These are phyloP conservation scores for Clarireedia hainanense DNA, from an alignment of 2,329 filamentous ascomycete genomes.

Conservation along the genomic window DNA sequence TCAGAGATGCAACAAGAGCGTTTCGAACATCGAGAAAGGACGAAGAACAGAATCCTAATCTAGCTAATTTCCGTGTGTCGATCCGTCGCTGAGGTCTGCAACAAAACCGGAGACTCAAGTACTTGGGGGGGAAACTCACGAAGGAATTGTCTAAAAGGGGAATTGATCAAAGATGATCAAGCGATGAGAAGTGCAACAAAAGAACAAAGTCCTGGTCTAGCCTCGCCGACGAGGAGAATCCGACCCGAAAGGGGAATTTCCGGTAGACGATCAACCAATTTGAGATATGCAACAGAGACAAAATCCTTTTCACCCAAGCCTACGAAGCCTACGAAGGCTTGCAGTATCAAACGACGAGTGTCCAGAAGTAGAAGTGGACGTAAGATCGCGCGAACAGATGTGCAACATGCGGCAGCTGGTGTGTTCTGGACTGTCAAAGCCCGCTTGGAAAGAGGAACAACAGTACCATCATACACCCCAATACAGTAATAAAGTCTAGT, in stretches of 20 bases:
- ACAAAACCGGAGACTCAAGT: background rate
- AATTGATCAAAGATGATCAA: slow-evolving; percentile 1
- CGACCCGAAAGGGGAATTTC: slow-evolving; percentile 2
- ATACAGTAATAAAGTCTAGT: background rate
- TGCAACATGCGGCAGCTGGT: slow-evolving; percentile 1
- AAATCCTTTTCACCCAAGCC: background rate
- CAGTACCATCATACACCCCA: background rate
- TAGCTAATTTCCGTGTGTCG: background rate
- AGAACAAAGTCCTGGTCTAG: background rate
- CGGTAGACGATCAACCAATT: slow-evolving; percentile 1
- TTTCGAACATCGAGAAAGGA: background rate
- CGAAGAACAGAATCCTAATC: background rate
- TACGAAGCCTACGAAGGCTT: background rate
- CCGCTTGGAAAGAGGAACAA: background rate
- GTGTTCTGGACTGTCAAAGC: background rate
- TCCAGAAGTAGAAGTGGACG: background rate
- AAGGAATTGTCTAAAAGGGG: background rate
- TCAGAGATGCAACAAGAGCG: slow-evolving; percentile 1
- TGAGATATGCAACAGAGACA: background rate
- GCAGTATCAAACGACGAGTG: background rate
- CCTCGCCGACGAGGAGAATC: background rate
- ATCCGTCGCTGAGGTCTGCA: background rate
- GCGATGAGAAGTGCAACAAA: slow-evolving; percentile 6
- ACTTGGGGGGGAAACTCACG: background rate
- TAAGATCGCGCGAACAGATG: slow-evolving; percentile 1